Evolutionary conservation across 2,329 filamentous ascomycete genomes (phyloP).

Genomic region (Xylaria sp.): DNA sequence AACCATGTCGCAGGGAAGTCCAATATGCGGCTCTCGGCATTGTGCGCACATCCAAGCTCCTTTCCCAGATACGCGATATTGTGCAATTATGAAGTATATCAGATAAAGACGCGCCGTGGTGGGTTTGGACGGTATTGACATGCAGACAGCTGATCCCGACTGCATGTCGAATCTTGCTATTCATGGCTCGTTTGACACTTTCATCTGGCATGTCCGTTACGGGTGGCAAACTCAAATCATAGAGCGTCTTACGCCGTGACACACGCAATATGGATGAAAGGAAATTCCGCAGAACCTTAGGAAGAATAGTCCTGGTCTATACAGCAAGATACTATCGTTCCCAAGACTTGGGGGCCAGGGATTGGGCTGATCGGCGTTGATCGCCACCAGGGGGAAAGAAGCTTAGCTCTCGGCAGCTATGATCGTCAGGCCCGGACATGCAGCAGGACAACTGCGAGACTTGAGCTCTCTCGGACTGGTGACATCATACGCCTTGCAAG

Average conservation of each 20-base stretch:
- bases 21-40: conserved; percentile 21
- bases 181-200: background rate
- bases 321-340: background rate
- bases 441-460: background rate
- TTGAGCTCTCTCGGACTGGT: background rate
- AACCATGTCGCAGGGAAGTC: conserved; percentile 7
- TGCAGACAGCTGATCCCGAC: conserved; percentile 2
- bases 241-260: background rate
- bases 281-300: background rate
- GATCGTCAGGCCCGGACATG: conserved; percentile 25
- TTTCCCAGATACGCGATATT: conserved; percentile 10
- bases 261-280: conserved; percentile 17
- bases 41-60: conserved; percentile 3
- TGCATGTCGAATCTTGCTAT: background rate
- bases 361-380: conserved; percentile 18
- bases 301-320: too few species aligned
- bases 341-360: background rate
- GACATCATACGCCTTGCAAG: conserved; percentile 17
- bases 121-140: too few species aligned
- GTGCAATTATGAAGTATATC: conserved; percentile 1
- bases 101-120: conserved; percentile 5
- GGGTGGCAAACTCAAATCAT: conserved; percentile 11
- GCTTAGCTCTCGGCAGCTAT: conserved; percentile 19
- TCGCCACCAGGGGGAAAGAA: conserved; percentile 13
- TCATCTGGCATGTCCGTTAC: conserved; percentile 10